These are phyloP conservation scores for Paspalum vaginatum DNA, from an alignment of 176 grass and related monocot genomes.

Conservation along the genomic window DNA sequence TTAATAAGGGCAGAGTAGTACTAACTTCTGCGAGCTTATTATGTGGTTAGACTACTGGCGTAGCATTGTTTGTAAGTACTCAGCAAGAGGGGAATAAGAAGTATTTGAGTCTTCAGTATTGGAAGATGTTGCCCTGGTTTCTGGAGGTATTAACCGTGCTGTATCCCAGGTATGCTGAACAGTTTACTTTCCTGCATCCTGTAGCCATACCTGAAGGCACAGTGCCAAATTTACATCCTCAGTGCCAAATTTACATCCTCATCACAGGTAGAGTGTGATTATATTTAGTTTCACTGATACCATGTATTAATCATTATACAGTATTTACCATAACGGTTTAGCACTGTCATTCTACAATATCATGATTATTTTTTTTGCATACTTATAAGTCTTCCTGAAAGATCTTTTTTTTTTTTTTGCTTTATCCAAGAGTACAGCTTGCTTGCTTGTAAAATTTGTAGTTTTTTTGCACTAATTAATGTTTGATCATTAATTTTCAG, in stretches of 20 bases:
- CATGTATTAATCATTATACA: not conserved
- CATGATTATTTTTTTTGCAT: no score
- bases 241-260: not conserved
- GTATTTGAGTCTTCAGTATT: no score
- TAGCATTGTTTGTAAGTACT: not conserved
- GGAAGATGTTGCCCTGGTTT: no score
- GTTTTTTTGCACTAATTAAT: not conserved
- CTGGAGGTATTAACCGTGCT: not conserved
- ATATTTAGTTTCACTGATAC: not conserved
- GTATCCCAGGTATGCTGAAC: not conserved
- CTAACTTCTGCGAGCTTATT: not conserved
- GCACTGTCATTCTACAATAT: not conserved
- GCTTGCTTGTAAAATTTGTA: not conserved
- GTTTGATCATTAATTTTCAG: constrained; percentile 43
- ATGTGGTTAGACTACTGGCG: not conserved
- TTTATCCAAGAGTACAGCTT: not conserved
- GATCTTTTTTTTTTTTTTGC: not conserved
- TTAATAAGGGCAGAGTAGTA: not conserved
- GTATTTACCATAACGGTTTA: not conserved
- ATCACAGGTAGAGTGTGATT: no score
- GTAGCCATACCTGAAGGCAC: not conserved
- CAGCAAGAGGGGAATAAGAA: no score
- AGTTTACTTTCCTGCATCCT: not conserved
- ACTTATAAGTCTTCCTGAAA: no score
- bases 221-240: no score